Conservation (phyloP, 306 rosid genomes). For the Nissolia schottii region DNA sequence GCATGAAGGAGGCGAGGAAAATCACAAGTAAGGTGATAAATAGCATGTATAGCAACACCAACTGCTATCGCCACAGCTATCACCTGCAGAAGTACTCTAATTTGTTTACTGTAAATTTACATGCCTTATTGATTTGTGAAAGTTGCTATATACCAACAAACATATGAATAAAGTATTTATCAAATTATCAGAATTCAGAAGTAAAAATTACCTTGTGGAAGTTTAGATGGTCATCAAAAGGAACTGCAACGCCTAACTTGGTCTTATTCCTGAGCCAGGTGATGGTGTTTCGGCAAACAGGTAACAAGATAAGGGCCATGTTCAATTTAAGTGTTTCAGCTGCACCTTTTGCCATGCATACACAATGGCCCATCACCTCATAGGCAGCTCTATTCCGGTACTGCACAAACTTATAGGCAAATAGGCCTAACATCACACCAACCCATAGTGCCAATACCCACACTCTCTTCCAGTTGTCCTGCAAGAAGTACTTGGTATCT, state of each 20-base stretch:
- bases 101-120: background rate
- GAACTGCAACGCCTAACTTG: constrained; percentile 41
- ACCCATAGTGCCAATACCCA: constrained; percentile 54
- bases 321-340: constrained; percentile 63
- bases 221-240: constrained; percentile 53
- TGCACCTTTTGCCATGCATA: constrained; percentile 73
- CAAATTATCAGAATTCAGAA: background rate
- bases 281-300: constrained; percentile 60
- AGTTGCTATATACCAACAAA: background rate
- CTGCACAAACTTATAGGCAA: constrained; percentile 45
- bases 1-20: constrained; percentile 54
- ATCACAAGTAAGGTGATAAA: constrained; percentile 54
- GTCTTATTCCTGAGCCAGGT: constrained; percentile 57
- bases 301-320: constrained; percentile 60
- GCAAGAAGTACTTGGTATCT: constrained; percentile 39
- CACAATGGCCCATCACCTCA: constrained; percentile 59
- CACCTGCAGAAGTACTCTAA: constrained; percentile 36
- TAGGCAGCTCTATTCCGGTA: constrained; percentile 41
- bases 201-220: constrained; percentile 48
- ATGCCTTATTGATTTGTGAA: background rate
- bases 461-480: constrained; percentile 55
- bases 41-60: constrained; percentile 45
- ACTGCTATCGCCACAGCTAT: constrained; percentile 44
- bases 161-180: background rate
- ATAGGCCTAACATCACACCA: constrained; percentile 42